Base-by-base conservation (phyloP, 352 stramenopile species). In the Phytophthora kernoviae region DNA sequence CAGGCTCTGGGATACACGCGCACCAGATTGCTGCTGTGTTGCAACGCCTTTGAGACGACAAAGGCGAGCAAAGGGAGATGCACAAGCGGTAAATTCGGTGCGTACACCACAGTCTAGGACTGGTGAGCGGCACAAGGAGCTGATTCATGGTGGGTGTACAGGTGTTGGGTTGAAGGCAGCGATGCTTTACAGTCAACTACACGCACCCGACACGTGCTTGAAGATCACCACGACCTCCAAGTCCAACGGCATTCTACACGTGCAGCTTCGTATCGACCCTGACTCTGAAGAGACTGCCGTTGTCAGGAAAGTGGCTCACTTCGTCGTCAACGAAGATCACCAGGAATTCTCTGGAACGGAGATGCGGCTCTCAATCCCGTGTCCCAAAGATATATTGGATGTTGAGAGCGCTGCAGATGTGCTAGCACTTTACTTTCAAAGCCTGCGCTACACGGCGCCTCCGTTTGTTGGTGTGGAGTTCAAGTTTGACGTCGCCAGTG, bases 101-200 rank as follows among this genome's bases (percentile, higher is more conserved):
- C 26, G 55, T 44, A 50, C 14, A 17, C 5, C n/a, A 6, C 6
- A 37, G 15, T 42, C 7, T 11, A 52, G 44, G 45, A 3, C 33
- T n/a, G 21, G 15, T 17, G 4, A 14, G 24, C 11, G 20, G 14
- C 26, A 6, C 47, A 9, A 52, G 11, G 54, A 4, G 15, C 21
- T 17, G 27, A 33, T 18, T 54, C 15, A 12, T 45, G 17, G 50
- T 34, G 40, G 36, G 34, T 54, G 14, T 50, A 10, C 30, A 91
- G 84, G 84, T 32, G 58, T 94, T 34, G 85, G 85, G 0, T 60
- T 94, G 27, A 94, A 94, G 63, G 83, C 79, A 4, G 85, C 85
- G 11, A 67, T 88, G 42, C 54, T 93, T 10, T 93, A 92, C 67
- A 90, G 79, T 37, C 85, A 94, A 45, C 58, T 79, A 8, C 55